These are phyloP conservation scores for Brassica rapa DNA, from an alignment of 345 rosid species.

Conservation along the genomic window DNA sequence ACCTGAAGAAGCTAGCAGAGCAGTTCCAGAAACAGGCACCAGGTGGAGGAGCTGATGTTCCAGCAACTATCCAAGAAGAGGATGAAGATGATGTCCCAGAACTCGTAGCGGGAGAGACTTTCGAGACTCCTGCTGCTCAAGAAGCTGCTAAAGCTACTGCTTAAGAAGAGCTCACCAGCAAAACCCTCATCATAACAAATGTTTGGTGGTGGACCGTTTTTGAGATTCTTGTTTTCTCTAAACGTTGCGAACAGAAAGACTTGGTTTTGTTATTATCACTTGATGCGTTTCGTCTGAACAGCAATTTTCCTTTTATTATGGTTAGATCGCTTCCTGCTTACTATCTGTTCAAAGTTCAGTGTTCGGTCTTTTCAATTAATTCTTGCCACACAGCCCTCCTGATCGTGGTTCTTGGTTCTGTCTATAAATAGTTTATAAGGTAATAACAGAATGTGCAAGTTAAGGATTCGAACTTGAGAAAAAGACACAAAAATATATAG, in stretches of 20 bases:
- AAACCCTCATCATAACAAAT: constrained; percentile 6
- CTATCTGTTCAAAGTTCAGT: constrained; percentile 15
- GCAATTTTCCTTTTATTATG: constrained; percentile 24
- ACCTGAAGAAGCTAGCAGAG: constrained; percentile 88
- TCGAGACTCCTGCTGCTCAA: constrained; percentile 78
- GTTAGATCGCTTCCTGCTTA: constrained; percentile 19
- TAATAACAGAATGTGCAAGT: too few species aligned
- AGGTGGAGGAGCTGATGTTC: constrained; percentile 44
- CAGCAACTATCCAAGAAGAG: constrained; percentile 52
- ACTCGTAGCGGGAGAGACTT: constrained; percentile 82
- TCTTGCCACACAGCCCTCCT: background rate
- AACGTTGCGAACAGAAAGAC: constrained; percentile 34
- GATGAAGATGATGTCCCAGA: constrained; percentile 78
- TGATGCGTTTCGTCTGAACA: constrained; percentile 16
- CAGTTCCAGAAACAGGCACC: constrained; percentile 87
- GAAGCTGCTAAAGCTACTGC: constrained; percentile 50
- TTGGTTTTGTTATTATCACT: constrained; percentile 16
- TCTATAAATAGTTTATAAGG: too few species aligned
- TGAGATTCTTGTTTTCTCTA: constrained; percentile 39
- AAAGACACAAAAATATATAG: too few species aligned
- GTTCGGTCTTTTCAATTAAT: background rate
- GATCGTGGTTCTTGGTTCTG: too few species aligned
- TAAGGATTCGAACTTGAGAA: too few species aligned
- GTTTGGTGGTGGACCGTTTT: constrained; percentile 33
- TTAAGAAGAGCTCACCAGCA: constrained; percentile 10